Conservation (phyloP, 2,329 filamentous ascomycete genomes). For the Boeremia exigua region DNA sequence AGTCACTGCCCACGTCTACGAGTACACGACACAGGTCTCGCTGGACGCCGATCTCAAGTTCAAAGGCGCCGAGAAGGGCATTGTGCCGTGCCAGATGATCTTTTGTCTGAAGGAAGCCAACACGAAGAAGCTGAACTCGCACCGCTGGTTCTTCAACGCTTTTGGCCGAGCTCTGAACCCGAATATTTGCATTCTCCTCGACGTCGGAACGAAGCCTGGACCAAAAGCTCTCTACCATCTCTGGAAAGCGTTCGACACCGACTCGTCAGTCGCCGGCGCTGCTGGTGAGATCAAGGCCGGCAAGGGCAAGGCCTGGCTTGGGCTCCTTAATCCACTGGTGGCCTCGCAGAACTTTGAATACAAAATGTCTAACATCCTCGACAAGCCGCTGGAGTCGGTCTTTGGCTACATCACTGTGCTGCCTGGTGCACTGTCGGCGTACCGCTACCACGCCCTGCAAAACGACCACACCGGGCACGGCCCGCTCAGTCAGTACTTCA, state of each 20-base stretch:
- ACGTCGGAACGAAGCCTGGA: slow-evolving; percentile 92
- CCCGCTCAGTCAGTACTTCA: slow-evolving; percentile 97
- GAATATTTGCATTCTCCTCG: slow-evolving; percentile 94
- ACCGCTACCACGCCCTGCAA: slow-evolving; percentile 93
- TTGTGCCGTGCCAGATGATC: slow-evolving; percentile 96
- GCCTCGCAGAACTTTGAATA: slow-evolving; percentile 99
- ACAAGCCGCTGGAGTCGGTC: slow-evolving; percentile 95
- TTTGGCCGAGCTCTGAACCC: slow-evolving; percentile 92
- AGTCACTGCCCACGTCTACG: slow-evolving; percentile 96
- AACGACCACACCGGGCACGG: slow-evolving; percentile 97
- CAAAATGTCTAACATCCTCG: slow-evolving; percentile 99
- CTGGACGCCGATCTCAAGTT: slow-evolving; percentile 96
- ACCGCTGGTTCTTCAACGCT: slow-evolving; percentile 99
- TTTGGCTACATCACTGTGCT: slow-evolving; percentile 98
- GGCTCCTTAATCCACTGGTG: slow-evolving; percentile 90
- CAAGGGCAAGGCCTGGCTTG: slow-evolving; percentile 82
- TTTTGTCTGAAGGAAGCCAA: slow-evolving; percentile 99
- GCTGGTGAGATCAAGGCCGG: slow-evolving; percentile 98
- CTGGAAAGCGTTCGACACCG: slow-evolving; percentile 98
- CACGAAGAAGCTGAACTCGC: slow-evolving; percentile 95
- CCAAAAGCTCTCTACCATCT: slow-evolving; percentile 92
- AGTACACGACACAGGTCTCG: slow-evolving; percentile 98
- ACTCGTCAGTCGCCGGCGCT: slow-evolving; percentile 95
- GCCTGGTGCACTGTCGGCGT: slow-evolving; percentile 92
- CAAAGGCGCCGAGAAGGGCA: slow-evolving; percentile 98